Evolutionary conservation across 129 eudicot genomes (phyloP), one percentile per base, ranked within the genome.

Genomic region (Cynara cardunculus): DNA sequence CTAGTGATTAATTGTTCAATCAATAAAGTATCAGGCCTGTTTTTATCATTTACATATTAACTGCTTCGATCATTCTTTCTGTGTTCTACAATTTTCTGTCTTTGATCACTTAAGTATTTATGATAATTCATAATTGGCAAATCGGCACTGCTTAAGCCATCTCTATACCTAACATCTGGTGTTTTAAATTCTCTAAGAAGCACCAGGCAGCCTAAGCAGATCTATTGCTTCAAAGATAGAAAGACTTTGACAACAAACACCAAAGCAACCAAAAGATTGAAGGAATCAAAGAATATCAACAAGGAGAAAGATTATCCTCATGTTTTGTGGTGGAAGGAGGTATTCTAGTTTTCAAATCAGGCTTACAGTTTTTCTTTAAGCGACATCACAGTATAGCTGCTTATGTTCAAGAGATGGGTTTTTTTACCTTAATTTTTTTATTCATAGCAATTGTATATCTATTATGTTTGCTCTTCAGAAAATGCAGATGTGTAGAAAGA

Each of bases 311-410:
- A 90, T 82, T 79, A 80, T 74, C 72, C 89, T 64, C 90, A 94
- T 80, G 76, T 92, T 77, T 28, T 88, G 41, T 94, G 99, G 99
- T 94, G 99, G 99, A 90, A 92, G 69, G 99, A 94, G 99, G 99
- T 94, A 59, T 44, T 41, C 16, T 77, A 65, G 53, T 85, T 56
- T 64, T 32, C 62, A 27, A 66, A 41, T 66, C 71, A 37, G 78
- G 39, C 25, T 49, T 69, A 19, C 64, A 56, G 13, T 72, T 71
- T 27, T 73, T 77, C 8, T 35, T 66, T 75, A 66, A 44, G 78
- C 41, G 18, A 61, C 44, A 53, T 66, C 72, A 61, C 25, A 31
- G 59, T 16, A 37, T 12, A 7, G 35, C 11, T 59, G 65, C 22
- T 65, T 35, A 81, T 70, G 80, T 80, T 14, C 61, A 69, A 16